phyloP scores from a whole-genome alignment of 2,329 filamentous ascomycete genomes.

The Aspergillus melleus region DNA sequence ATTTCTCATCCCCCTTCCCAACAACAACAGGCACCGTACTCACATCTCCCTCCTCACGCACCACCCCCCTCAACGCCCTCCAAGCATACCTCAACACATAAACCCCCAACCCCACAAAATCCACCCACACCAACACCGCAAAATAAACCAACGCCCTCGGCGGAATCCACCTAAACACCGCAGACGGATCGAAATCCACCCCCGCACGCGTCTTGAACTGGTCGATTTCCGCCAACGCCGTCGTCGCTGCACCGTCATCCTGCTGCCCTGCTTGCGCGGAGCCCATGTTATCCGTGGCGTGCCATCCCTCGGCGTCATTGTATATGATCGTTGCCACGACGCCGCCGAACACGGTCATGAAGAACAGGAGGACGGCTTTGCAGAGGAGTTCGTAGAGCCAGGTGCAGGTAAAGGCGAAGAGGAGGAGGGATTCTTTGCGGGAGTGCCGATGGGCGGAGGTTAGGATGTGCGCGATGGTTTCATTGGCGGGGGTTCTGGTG shows the following conservation, averaged over 20 bases:
- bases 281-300: background rate
- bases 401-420: background rate
- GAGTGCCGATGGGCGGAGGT: background rate
- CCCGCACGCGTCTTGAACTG: background rate
- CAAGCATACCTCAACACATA: background rate
- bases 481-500: no score
- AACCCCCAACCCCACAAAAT: background rate
- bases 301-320: background rate
- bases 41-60: no score
- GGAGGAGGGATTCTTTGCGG: background rate
- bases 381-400: background rate
- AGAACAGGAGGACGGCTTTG: background rate
- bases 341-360: background rate
- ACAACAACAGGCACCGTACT: background rate
- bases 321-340: background rate
- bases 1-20: background rate
- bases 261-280: background rate
- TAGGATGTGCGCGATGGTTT: background rate
- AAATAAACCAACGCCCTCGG: background rate
- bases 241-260: background rate
- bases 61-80: background rate
- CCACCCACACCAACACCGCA: background rate
- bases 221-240: background rate
- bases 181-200: background rate
- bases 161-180: background rate